phyloP scores from a whole-genome alignment of 2,329 filamentous ascomycete species.

The Dothistroma septosporum region DNA sequence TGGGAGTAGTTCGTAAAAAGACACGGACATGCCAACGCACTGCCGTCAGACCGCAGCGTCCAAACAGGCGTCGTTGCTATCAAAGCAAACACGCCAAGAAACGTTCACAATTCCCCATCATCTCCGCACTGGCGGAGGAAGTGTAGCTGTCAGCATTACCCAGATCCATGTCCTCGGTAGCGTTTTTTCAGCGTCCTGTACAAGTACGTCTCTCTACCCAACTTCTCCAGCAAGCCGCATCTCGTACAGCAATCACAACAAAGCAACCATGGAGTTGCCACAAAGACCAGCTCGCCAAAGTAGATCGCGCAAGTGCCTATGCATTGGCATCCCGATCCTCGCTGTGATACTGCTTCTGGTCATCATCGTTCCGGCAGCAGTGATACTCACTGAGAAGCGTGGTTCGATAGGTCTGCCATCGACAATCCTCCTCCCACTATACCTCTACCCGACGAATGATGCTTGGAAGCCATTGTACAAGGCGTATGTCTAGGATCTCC shows the following conservation, averaged over 20 bases:
- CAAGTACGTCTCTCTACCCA: background rate
- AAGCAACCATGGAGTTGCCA: background rate
- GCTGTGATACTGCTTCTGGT: slow-evolving; percentile 10
- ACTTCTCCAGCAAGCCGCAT: background rate
- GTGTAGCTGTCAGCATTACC: background rate
- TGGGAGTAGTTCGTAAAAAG: too few relatives aligned
- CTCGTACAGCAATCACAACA: background rate
- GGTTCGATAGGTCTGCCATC: slow-evolving; percentile 13
- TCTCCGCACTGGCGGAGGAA: background rate
- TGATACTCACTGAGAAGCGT: slow-evolving; percentile 6
- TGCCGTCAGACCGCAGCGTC: too few relatives aligned
- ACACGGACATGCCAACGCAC: too few relatives aligned
- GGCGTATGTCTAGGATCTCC: slow-evolving; percentile 13
- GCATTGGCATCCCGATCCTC: background rate
- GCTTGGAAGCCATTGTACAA: slow-evolving; percentile 21
- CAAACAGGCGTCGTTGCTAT: too few relatives aligned
- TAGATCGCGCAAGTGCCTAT: slow-evolving; percentile 2
- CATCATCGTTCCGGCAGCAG: slow-evolving; percentile 17
- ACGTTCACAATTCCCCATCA: background rate
- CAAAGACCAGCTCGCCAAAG: background rate
- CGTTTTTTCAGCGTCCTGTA: background rate
- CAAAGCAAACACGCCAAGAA: too few relatives aligned
- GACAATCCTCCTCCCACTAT: slow-evolving; percentile 18
- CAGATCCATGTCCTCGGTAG: background rate
- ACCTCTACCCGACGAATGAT: slow-evolving; percentile 17